phyloP scores from a whole-genome alignment of 164 flowering plant genomes.

The Sextonia rubra region DNA sequence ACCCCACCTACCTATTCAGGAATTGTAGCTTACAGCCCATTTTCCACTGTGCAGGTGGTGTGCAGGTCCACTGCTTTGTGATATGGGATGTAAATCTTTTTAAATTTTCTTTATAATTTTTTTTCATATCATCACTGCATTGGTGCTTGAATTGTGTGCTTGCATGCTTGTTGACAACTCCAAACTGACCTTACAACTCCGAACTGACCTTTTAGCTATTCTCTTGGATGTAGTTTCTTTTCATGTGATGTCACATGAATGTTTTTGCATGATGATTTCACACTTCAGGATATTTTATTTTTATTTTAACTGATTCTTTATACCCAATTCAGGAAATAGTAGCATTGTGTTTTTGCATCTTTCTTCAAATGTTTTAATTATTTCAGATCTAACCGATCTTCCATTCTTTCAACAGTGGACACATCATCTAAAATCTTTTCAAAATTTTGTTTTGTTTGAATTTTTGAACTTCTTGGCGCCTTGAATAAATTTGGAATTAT shows the following conservation, averaged over 20 bases:
- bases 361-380: too few relatives aligned
- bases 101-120: background rate
- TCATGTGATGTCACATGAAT: background rate
- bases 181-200: background rate
- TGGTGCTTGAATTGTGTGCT: slow-evolving; percentile 1
- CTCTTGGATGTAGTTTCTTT: background rate
- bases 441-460: too few relatives aligned
- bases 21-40: slow-evolving; percentile 48
- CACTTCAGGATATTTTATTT: background rate
- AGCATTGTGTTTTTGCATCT: too few relatives aligned
- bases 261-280: background rate
- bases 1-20: slow-evolving; percentile 9
- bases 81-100: slow-evolving; percentile 28
- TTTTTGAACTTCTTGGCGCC: too few relatives aligned
- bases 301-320: background rate
- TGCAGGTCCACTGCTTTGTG: slow-evolving; percentile 56
- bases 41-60: slow-evolving; percentile 74
- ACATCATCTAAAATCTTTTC: background rate
- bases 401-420: background rate
- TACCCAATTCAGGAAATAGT: too few relatives aligned
- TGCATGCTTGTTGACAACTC: background rate
- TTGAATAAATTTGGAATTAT: too few relatives aligned
- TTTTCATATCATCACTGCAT: background rate
- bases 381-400: too few relatives aligned
- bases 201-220: background rate